Conservation (phyloP, 2,329 filamentous ascomycete species). For the Cordyceps pruinosa region DNA sequence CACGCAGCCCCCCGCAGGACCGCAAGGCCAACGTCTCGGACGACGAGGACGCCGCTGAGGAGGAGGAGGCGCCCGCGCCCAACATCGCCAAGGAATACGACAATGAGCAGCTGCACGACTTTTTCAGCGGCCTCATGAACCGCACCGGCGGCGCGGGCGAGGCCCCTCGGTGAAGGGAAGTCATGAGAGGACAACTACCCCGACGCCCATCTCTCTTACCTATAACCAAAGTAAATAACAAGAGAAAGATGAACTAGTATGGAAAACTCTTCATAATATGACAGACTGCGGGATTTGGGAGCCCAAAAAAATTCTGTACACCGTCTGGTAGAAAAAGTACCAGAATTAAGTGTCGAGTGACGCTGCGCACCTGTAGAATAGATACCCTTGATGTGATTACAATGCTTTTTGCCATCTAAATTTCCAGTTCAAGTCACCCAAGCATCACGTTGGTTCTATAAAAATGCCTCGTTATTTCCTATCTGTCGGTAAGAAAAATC, state of each 20-base stretch:
- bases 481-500: neutral
- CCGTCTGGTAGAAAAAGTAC: neutral
- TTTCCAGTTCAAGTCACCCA: neutral
- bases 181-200: neutral
- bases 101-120: conserved; percentile 52
- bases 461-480: neutral
- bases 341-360: neutral
- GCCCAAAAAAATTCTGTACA: neutral
- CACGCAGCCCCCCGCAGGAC: conserved; percentile 35
- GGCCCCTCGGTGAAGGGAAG: conserved; percentile 15
- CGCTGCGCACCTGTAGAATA: conserved; percentile 29
- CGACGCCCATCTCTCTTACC: neutral
- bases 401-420: neutral
- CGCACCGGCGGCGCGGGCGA: conserved; percentile 31
- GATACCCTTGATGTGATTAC: conserved; percentile 32
- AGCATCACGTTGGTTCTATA: neutral
- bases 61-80: conserved; percentile 28
- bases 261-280: neutral
- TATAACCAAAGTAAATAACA: conserved; percentile 4
- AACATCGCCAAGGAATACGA: conserved; percentile 38
- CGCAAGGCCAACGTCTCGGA: conserved; percentile 47
- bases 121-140: conserved; percentile 55
- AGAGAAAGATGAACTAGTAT: neutral
- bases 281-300: conserved; percentile 12
- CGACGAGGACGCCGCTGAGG: conserved; percentile 34